A percentile compares a stretch with the other conserved stretches of the same genome.
phyloP scores from a whole-genome alignment of 2,329 filamentous ascomycete species.

The Sporothrix curviconia region DNA sequence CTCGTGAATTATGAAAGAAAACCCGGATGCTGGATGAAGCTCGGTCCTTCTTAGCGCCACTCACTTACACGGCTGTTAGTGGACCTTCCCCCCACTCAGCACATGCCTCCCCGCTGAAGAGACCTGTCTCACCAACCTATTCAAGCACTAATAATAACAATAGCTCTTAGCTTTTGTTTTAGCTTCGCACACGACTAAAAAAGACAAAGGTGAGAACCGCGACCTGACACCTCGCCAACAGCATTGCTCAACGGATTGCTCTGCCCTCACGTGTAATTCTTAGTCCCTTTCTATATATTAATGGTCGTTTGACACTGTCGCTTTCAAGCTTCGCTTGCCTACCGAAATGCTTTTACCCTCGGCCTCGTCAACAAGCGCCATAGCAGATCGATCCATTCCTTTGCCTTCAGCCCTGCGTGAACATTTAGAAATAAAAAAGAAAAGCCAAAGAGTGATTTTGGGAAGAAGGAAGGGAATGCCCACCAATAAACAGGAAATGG shows the following conservation, averaged over 20 bases:
- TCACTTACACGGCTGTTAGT: not conserved
- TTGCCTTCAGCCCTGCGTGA: no score
- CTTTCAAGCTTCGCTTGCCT: not conserved
- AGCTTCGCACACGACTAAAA: not conserved
- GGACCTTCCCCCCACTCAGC: not conserved
- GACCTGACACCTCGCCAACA: no score
- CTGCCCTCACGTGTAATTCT: not conserved
- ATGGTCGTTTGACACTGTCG: not conserved
- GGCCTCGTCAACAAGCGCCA: not conserved
- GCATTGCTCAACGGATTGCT: not conserved
- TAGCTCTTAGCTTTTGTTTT: not conserved
- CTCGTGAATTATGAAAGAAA: no score
- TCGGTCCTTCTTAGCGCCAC: not conserved
- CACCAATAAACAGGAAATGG: no score
- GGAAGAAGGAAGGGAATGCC: no score
- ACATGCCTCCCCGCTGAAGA: no score
- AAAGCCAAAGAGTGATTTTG: no score
- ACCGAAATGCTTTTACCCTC: not conserved
- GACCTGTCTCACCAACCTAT: no score
- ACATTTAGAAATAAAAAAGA: no score
- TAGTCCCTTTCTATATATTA: not conserved
- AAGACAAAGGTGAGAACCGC: no score
- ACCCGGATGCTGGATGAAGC: not conserved
- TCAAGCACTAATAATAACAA: no score
- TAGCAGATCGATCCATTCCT: no score